Evolutionary conservation across 2,329 filamentous ascomycete genomes (phyloP).

Genomic region (Escovopsis sp.): DNA sequence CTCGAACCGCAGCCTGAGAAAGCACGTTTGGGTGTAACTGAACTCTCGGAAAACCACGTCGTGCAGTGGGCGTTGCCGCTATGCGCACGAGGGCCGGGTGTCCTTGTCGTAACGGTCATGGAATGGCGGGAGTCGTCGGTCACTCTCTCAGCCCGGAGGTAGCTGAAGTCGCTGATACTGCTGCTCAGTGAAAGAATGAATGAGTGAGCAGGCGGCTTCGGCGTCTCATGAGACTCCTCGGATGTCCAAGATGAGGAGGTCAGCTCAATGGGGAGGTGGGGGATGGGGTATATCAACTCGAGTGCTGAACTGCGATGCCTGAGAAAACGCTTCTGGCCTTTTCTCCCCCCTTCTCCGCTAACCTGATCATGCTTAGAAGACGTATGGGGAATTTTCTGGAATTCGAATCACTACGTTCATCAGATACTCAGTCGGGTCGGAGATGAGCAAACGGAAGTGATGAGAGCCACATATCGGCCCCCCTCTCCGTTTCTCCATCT

Average conservation of each 20-base stretch:
- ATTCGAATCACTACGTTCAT: background rate
- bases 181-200: too few species aligned
- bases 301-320: too few species aligned
- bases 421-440: slow-evolving; percentile 3
- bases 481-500: background rate
- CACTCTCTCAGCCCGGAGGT: too few species aligned
- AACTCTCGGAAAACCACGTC: background rate
- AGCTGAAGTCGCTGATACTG: too few species aligned
- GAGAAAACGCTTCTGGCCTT: too few species aligned
- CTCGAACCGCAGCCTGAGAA: slow-evolving; percentile 1
- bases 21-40: slow-evolving; percentile 1
- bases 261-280: too few species aligned
- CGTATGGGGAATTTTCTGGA: too few species aligned
- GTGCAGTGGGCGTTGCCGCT: background rate
- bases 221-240: too few species aligned
- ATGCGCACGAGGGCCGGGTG: background rate
- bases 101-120: background rate
- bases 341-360: background rate
- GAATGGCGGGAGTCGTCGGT: background rate
- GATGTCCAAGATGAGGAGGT: too few species aligned
- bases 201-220: too few species aligned
- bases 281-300: too few species aligned
- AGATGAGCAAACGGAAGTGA: slow-evolving; percentile 3
- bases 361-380: too few species aligned
- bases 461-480: background rate